Percentiles rank a stretch among this genome's conserved stretches.
These are phyloP conservation scores for Chloris gayana DNA, from an alignment of 176 grass and related monocot genomes.

Conservation along the genomic window DNA sequence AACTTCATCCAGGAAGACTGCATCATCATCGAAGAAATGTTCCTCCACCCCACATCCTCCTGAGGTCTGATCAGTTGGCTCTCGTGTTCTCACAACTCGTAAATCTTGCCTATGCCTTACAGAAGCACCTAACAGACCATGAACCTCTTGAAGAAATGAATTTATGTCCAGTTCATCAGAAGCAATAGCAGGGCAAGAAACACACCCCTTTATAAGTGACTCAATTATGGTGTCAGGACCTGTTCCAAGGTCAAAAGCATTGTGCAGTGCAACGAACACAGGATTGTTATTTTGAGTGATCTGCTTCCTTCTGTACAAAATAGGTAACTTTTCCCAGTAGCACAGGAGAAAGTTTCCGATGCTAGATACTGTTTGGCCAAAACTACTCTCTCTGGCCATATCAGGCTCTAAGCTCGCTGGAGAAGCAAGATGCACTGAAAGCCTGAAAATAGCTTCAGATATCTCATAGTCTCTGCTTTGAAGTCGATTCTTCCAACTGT, in stretches of 20 bases:
- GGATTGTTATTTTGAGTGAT: slow-evolving; percentile 36
- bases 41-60: slow-evolving; percentile 40
- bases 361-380: slow-evolving; percentile 48
- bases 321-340: slow-evolving; percentile 67
- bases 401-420: slow-evolving; percentile 33
- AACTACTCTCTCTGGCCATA: slow-evolving; percentile 44
- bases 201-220: slow-evolving; percentile 50
- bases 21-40: slow-evolving; percentile 54
- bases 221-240: slow-evolving; percentile 52
- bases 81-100: slow-evolving; percentile 63
- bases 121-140: slow-evolving; percentile 50
- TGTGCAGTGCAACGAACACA: slow-evolving; percentile 49
- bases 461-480: slow-evolving; percentile 49
- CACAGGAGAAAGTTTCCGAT: slow-evolving; percentile 58
- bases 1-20: slow-evolving; percentile 29
- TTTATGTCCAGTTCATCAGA: slow-evolving; percentile 76
- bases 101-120: slow-evolving; percentile 70
- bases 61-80: slow-evolving; percentile 20
- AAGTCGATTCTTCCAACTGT: slow-evolving; percentile 26
- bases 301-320: slow-evolving; percentile 47
- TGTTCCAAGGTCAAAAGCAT: slow-evolving; percentile 48
- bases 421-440: slow-evolving; percentile 54
- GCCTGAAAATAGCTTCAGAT: slow-evolving; percentile 80
- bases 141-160: slow-evolving; percentile 60
- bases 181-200: slow-evolving; percentile 76